These are phyloP conservation scores for Botrytis paeoniae DNA, from an alignment of 2,329 filamentous ascomycete species.

Conservation along the genomic window DNA sequence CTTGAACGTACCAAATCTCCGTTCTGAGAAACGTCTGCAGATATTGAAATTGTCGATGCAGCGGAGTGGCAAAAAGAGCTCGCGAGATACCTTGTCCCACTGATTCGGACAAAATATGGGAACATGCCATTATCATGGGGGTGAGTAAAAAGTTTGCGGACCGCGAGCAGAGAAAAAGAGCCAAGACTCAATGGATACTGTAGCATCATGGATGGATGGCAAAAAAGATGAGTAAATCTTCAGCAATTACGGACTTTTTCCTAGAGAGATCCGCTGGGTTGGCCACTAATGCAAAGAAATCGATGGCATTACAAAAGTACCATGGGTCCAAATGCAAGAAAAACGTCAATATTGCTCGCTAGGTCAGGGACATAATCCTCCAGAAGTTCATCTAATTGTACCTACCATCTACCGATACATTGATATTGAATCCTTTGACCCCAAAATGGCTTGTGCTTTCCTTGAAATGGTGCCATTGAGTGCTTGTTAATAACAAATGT, in stretches of 20 bases:
- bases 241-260: constrained; percentile 18
- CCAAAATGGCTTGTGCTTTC: constrained; percentile 15
- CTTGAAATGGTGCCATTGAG: constrained; percentile 25
- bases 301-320: constrained; percentile 17
- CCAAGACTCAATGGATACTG: constrained; percentile 14
- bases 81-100: constrained; percentile 24
- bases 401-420: constrained; percentile 25
- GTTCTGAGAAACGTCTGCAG: constrained; percentile 36
- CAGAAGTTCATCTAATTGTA: constrained; percentile 12
- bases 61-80: constrained; percentile 37
- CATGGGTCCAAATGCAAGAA: constrained; percentile 26
- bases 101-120: constrained; percentile 15
- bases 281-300: constrained; percentile 37
- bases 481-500: constrained; percentile 27
- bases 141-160: constrained; percentile 13
- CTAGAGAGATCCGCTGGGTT: constrained; percentile 34
- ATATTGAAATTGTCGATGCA: constrained; percentile 35
- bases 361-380: constrained; percentile 33
- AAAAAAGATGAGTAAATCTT: constrained; percentile 16
- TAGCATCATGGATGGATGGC: constrained; percentile 6
- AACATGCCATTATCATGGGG: constrained; percentile 1
- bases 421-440: constrained; percentile 16
- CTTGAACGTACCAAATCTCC: constrained; percentile 36
- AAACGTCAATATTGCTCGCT: constrained; percentile 32
- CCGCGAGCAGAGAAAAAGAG: constrained; percentile 13